Evolutionary conservation across 2,329 filamentous ascomycete genomes (phyloP).

Genomic region (Fusarium caatingaense): DNA sequence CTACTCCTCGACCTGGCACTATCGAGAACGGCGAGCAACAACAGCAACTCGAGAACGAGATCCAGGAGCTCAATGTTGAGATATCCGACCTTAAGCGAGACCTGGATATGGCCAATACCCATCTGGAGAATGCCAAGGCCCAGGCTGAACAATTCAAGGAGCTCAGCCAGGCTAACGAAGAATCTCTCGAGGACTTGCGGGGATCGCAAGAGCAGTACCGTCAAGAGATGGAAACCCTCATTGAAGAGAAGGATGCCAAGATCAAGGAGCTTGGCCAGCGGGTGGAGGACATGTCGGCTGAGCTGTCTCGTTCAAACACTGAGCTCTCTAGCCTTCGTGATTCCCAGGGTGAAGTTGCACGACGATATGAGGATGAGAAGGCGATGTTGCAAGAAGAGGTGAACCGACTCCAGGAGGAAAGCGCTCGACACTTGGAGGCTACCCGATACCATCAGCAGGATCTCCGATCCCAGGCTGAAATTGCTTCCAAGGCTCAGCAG

Average conservation of each 20-base stretch:
- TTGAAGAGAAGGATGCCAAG: constrained; percentile 81
- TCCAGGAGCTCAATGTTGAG: constrained; percentile 85
- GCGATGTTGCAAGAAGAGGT: constrained; percentile 82
- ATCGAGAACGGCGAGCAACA: constrained; percentile 58
- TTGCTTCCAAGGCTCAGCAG: constrained; percentile 91
- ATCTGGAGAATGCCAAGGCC: constrained; percentile 82
- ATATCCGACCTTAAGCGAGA: constrained; percentile 88
- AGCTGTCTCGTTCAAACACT: constrained; percentile 83
- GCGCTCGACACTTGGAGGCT: constrained; percentile 81
- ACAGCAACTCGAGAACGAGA: constrained; percentile 67
- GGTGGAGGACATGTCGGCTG: constrained; percentile 83
- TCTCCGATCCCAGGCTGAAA: constrained; percentile 91
- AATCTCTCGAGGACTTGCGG: constrained; percentile 82
- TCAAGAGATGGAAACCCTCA: constrained; percentile 82
- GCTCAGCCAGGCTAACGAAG: constrained; percentile 88
- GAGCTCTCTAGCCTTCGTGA: constrained; percentile 85
- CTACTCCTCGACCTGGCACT: constrained; percentile 69
- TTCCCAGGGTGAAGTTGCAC: constrained; percentile 79
- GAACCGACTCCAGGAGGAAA: constrained; percentile 82
- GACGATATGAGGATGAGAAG: constrained; percentile 84
- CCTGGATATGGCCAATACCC: constrained; percentile 81
- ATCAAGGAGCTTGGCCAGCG: constrained; percentile 86
- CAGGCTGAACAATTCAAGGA: constrained; percentile 90
- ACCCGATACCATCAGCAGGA: constrained; percentile 90
- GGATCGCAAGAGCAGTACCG: constrained; percentile 86